These are phyloP conservation scores for Trichoderma guizhouense DNA, from an alignment of 2,329 filamentous ascomycete species.

Conservation along the genomic window DNA sequence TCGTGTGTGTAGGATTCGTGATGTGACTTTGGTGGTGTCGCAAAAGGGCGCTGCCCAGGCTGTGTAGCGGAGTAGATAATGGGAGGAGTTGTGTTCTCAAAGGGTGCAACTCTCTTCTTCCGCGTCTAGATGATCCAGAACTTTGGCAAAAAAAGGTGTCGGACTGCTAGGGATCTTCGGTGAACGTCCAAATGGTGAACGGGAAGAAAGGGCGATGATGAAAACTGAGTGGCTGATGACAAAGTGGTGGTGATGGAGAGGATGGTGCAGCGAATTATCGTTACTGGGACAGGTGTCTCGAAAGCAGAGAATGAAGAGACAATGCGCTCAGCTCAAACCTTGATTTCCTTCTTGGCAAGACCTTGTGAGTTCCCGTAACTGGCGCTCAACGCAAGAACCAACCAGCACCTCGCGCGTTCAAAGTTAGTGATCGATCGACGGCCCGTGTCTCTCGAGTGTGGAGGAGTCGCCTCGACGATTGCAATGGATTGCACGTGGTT, in stretches of 20 bases:
- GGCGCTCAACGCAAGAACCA: background rate
- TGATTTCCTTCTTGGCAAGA: slow-evolving; percentile 11
- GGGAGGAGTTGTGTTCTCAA: slow-evolving; percentile 29
- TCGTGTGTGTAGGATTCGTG: slow-evolving; percentile 38
- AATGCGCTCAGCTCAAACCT: slow-evolving; percentile 39
- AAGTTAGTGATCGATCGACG: background rate
- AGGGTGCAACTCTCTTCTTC: slow-evolving; percentile 27
- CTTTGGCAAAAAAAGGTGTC: slow-evolving; percentile 28
- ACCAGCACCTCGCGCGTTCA: slow-evolving; percentile 7
- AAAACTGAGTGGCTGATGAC: slow-evolving; percentile 28
- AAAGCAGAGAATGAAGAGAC: slow-evolving; percentile 37
- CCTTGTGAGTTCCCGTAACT: background rate
- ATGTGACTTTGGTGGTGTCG: slow-evolving; percentile 35
- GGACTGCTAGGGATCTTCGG: slow-evolving; percentile 18
- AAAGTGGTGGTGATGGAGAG: slow-evolving; percentile 26
- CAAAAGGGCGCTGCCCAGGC: slow-evolving; percentile 32
- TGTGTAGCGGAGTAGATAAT: slow-evolving; percentile 31
- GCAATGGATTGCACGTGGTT: background rate
- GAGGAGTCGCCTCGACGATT: background rate
- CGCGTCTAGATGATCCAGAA: slow-evolving; percentile 32
- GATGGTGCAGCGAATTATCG: slow-evolving; percentile 37
- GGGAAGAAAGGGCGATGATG: slow-evolving; percentile 34
- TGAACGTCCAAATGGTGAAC: slow-evolving; percentile 24
- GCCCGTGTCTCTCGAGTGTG: background rate
- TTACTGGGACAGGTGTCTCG: slow-evolving; percentile 36